phyloP scores from a whole-genome alignment of 805 yeast genomes.

The Ogataea haglerorum region DNA sequence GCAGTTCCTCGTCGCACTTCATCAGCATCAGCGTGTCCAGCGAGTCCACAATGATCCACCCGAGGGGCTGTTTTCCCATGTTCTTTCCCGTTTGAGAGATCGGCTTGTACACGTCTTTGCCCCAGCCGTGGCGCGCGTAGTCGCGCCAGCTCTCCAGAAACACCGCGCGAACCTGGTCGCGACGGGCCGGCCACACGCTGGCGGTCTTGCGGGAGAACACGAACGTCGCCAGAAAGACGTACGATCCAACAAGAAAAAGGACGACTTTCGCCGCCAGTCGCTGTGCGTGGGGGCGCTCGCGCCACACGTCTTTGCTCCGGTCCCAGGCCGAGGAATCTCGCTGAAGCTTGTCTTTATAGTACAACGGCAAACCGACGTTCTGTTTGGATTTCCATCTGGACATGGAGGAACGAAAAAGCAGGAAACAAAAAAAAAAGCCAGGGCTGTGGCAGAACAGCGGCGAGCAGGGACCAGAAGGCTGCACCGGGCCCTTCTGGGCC shows the following conservation, averaged over 20 bases:
- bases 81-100: constrained; percentile 58
- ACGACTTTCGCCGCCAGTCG: constrained; percentile 42
- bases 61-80: constrained; percentile 79
- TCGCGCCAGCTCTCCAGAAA: constrained; percentile 76
- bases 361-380: constrained; percentile 41
- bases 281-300: constrained; percentile 18
- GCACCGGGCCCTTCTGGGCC: too few species aligned
- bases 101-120: constrained; percentile 75
- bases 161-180: constrained; percentile 58
- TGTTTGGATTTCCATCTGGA: constrained; percentile 25
- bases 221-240: constrained; percentile 10
- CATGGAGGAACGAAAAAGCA: constrained; percentile 1
- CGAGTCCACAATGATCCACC: constrained; percentile 91
- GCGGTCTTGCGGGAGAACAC: constrained; percentile 9
- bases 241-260: constrained; percentile 38
- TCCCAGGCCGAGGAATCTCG: constrained; percentile 16
- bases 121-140: constrained; percentile 78
- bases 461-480: too few species aligned
- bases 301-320: constrained; percentile 15
- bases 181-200: constrained; percentile 45
- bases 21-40: constrained; percentile 78
- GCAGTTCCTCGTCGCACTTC: constrained; percentile 63
- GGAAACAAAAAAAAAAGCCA: neutral
- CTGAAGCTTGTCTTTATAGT: constrained; percentile 49
- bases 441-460: neutral